These are phyloP conservation scores for Arthrinium puccinioides DNA, from an alignment of 2,329 filamentous ascomycete species.

Conservation along the genomic window DNA sequence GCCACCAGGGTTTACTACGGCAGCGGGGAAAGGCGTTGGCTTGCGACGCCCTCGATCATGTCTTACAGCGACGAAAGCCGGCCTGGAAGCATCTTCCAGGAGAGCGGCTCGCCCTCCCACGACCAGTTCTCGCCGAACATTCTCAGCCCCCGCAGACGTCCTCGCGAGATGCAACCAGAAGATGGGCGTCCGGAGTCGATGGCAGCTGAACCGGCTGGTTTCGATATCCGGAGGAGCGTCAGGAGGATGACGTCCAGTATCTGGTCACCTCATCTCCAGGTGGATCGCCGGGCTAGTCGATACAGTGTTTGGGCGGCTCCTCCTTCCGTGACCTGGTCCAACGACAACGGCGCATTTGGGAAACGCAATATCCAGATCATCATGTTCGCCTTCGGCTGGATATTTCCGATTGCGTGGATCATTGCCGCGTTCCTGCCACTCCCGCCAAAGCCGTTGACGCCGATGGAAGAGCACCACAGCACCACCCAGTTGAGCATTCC, in stretches of 20 bases:
- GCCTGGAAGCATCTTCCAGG: conserved; percentile 32
- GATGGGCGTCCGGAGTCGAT: conserved; percentile 30
- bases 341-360: conserved; percentile 53
- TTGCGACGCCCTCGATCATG: conserved; percentile 41
- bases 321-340: conserved; percentile 60
- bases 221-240: conserved; percentile 18
- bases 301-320: conserved; percentile 68
- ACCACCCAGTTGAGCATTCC: conserved; percentile 31
- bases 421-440: conserved; percentile 68
- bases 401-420: conserved; percentile 78
- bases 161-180: conserved; percentile 20
- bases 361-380: conserved; percentile 68
- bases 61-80: conserved; percentile 43
- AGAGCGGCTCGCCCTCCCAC: conserved; percentile 40
- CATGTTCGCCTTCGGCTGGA: conserved; percentile 69
- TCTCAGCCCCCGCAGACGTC: conserved; percentile 21
- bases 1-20: conserved; percentile 60
- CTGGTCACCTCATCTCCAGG: conserved; percentile 67
- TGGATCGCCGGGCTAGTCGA: conserved; percentile 51
- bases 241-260: conserved; percentile 51
- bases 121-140: conserved; percentile 35
- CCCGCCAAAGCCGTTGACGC: conserved; percentile 44
- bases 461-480: conserved; percentile 36
- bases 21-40: conserved; percentile 50
- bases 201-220: conserved; percentile 29